Evolutionary conservation across 352 stramenopile genomes (phyloP), one percentile per base, ranked within the genome.

Genomic region (Phytophthora chlamydospora): DNA sequence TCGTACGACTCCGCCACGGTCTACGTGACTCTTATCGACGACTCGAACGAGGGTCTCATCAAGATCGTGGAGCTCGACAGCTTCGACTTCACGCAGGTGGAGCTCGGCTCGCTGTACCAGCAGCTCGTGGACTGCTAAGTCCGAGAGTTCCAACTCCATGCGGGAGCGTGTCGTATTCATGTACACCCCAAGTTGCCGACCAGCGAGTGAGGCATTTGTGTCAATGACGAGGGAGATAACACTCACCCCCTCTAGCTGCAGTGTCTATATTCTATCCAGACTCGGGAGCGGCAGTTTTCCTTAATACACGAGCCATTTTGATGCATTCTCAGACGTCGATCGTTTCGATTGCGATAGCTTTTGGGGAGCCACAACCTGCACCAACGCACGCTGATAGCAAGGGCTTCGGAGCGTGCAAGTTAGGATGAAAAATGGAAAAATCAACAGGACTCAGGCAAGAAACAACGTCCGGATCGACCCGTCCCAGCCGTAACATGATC

Each of bases 1-100:
- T 67, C 66, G 27, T 64, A 58, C 17, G 56, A 73, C 21, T 19
- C 39, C 1, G 58, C 66, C 6, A 85, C 75, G 0, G 70, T 81
- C 4, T 93, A 90, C 68, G 49, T 90, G 7, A 83, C 71, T 38
- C 68, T 91, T 49, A 79, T 93, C 14, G 78, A 93, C 51, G 75
- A 72, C 38, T 68, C 65, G 48, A 71, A 68, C 14, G 42, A 75
- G 3, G 78, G 76, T 8, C 48, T 78, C 7, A 77, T 91, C 53
- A 88, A 87, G 66, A 83, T 93, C 39, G 49, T 91, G 6, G 71
- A 91, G 63, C 44, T 91, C 44, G 62, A 53, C 4, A 66, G 49
- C 51, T 80, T 81, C 44, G 73, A 88, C 61, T 91, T 89, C 62
- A 40, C 52, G 6, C 52, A 63, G 38, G 63, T 45, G n/a, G 51